Evolutionary conservation across 306 rosid species (phyloP).

Genomic region (Oemleria cerasiformis): DNA sequence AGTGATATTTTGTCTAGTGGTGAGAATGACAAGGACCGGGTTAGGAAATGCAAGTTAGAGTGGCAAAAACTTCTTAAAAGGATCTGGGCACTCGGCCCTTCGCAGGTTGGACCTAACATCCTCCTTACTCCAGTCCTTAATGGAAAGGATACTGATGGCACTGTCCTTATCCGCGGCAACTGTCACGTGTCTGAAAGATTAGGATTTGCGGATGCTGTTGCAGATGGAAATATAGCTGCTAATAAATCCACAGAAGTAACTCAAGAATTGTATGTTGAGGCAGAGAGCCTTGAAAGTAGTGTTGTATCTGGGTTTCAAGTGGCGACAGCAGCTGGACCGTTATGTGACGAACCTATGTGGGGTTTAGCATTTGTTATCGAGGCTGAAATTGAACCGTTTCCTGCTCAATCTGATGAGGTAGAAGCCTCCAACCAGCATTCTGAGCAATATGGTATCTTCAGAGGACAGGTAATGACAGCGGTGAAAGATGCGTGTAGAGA

Average conservation of each 20-base stretch:
- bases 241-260: conserved; percentile 39
- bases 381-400: conserved; percentile 49
- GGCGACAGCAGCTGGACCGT: conserved; percentile 89
- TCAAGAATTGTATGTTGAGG: conserved; percentile 46
- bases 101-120: conserved; percentile 72
- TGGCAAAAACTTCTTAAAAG: conserved; percentile 76
- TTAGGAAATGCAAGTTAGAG: conserved; percentile 50
- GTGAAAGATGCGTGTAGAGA: conserved; percentile 88
- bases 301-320: conserved; percentile 75
- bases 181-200: conserved; percentile 52
- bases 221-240: conserved; percentile 16
- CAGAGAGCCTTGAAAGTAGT: conserved; percentile 67
- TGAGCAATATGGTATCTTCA: conserved; percentile 65
- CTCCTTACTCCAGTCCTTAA: conserved; percentile 60
- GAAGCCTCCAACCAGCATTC: conserved; percentile 52
- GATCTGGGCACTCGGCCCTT: conserved; percentile 88
- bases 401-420: conserved; percentile 46
- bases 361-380: conserved; percentile 85
- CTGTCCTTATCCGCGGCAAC: conserved; percentile 54
- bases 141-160: conserved; percentile 35
- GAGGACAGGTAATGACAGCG: conserved; percentile 79
- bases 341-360: conserved; percentile 94
- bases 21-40: conserved; percentile 56
- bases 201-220: conserved; percentile 50
- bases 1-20: conserved; percentile 43